Base-by-base conservation (phyloP, 2,329 filamentous ascomycete species). In the Alternaria sp. region DNA sequence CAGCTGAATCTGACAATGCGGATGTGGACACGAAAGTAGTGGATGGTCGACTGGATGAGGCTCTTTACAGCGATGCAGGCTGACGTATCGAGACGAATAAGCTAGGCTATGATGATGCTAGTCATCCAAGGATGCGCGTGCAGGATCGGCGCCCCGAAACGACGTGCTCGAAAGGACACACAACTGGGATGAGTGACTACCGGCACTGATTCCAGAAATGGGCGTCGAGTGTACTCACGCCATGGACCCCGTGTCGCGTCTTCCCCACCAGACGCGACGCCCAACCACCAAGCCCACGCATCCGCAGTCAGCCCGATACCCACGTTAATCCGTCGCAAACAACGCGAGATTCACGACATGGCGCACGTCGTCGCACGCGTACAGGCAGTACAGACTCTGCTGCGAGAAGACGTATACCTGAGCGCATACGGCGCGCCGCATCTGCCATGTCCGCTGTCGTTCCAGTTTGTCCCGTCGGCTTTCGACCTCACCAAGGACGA, bases 401-500 rank as follows among this genome's bases (percentile, higher is more conserved):
- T 67, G 42, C 24, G 59, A 30, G 22, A 57, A n/a, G 52, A 63
- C n/a, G 14, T 42, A 3, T 51, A 44, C 24, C 18, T 67, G 16
- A 49, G 41, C 14, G 32, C 53, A 12, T 61, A 51, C 22, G 41
- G 53, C 28, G 38, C 49, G 7, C 24, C 41, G n/a, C 18, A 55
- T 18, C 24, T 41, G 39, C 32, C 5, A 32, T 54, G 43, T n/a
- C 24, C 51, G 18, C 11, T 70, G 6, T 47, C 60, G 7, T 65
- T 72, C 49, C 39, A 67, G 24, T 48, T 80, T 69, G 48, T 73
- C 5, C 61, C 64, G 3, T 64, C 72, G 12, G 68, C 67, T 11
- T 32, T 36, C 7, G 64, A 66, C 7, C 77, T 86, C 43, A 69
- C 76, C 1, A 24, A 65, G 2, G 39, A 62, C 0, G 81, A 84